A percentile compares a stretch with the other conserved stretches of the same genome.
Evolutionary conservation across 768 basidiomycete species (phyloP).

Genomic region (Hirschioporus abietinus): DNA sequence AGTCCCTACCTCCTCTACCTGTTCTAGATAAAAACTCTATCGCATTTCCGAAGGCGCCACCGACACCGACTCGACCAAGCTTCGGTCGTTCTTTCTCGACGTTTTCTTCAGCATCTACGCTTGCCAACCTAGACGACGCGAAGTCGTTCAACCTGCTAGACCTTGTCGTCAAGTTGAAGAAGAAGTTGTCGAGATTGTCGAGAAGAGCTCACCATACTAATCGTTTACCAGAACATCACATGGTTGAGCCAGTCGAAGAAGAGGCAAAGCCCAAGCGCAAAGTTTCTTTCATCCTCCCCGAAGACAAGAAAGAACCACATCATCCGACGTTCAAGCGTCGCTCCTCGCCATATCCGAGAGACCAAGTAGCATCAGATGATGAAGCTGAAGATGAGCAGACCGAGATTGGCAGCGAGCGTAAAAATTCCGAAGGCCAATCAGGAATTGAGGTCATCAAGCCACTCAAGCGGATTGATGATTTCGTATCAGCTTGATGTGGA

Average conservation of each 20-base stretch:
- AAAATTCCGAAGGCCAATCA: not conserved
- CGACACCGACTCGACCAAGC: not conserved
- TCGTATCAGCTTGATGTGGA: not conserved
- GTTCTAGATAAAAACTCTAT: not conserved
- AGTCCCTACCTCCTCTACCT: not conserved
- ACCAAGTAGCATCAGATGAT: not conserved
- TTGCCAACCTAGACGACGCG: not conserved
- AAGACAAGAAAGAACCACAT: not conserved
- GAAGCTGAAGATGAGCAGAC: not conserved
- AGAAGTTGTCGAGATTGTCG: not conserved
- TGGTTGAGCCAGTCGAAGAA: not conserved
- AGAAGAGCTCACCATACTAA: not conserved
- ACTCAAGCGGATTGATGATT: not conserved
- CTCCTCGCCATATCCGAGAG: not conserved
- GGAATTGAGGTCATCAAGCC: not conserved
- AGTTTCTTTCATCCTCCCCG: not conserved
- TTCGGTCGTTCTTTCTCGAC: constrained; percentile 3
- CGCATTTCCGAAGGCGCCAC: not conserved
- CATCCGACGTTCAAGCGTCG: not conserved
- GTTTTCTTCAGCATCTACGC: not conserved
- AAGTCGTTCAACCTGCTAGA: not conserved
- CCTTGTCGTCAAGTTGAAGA: not conserved
- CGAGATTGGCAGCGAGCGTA: not conserved
- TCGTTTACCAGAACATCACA: not conserved
- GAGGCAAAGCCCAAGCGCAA: not conserved